Conservation (phyloP, 1,139 yeast species). For the Zygoascus sp. region DNA sequence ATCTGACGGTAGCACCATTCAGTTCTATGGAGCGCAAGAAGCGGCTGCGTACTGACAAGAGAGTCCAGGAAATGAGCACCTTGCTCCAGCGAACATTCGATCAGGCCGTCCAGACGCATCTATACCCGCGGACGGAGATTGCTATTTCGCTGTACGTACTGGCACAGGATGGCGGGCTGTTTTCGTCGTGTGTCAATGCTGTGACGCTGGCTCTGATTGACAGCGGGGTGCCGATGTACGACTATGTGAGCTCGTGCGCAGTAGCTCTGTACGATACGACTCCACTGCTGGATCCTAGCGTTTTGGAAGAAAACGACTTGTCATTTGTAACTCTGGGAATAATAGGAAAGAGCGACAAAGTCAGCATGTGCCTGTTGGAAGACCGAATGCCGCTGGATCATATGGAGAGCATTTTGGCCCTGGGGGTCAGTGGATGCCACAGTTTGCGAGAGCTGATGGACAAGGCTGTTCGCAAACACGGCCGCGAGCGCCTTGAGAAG, state of each 20-base stretch:
- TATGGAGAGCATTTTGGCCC: conserved; percentile 69
- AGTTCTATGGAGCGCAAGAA: conserved; percentile 74
- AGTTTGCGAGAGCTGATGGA: conserved; percentile 83
- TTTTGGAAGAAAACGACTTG: conserved; percentile 78
- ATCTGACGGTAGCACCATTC: conserved; percentile 72
- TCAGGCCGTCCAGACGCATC: conserved; percentile 67
- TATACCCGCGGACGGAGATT: conserved; percentile 81
- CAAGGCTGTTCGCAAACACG: conserved; percentile 69
- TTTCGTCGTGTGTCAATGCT: conserved; percentile 81
- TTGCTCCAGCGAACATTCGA: conserved; percentile 75
- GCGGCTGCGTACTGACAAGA: conserved; percentile 38
- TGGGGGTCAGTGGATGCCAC: conserved; percentile 88
- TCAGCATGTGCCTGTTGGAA: conserved; percentile 64
- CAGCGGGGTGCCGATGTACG: conserved; percentile 94
- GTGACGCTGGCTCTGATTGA: conserved; percentile 85
- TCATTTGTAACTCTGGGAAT: conserved; percentile 78
- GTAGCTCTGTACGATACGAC: conserved; percentile 72
- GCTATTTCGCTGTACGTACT: conserved; percentile 69
- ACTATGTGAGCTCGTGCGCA: conserved; percentile 74
- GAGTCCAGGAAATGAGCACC: conserved; percentile 72
- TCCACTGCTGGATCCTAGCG: conserved; percentile 76
- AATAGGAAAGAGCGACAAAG: conserved; percentile 74
- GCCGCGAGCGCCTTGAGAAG: conserved; percentile 44
- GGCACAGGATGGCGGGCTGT: conserved; percentile 85
- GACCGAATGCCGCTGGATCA: conserved; percentile 81